These are phyloP conservation scores for Candida albicans DNA, from an alignment of 1,139 yeast species.

Conservation along the genomic window DNA sequence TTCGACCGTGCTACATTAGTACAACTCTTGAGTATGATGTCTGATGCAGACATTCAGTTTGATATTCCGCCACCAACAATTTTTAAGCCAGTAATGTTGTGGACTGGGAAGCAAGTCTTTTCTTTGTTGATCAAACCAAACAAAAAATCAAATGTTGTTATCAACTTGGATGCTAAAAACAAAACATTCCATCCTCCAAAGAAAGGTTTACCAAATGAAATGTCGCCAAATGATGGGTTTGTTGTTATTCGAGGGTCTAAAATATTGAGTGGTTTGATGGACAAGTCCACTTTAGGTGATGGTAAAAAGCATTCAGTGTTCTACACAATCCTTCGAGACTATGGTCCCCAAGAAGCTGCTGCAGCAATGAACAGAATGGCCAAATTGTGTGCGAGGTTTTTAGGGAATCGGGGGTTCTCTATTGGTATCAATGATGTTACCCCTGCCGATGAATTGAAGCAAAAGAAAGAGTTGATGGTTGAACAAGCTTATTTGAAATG, in stretches of 20 bases:
- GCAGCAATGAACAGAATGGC: constrained; percentile 98
- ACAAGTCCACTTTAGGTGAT: constrained; percentile 92
- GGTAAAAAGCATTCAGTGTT: constrained; percentile 98
- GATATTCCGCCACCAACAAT: constrained; percentile 96
- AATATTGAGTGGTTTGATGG: constrained; percentile 93
- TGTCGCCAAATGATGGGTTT: constrained; percentile 97
- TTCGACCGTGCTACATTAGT: constrained; percentile 84
- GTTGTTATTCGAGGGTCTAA: constrained; percentile 89
- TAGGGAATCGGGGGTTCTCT: constrained; percentile 95
- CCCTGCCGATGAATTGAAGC: constrained; percentile 77
- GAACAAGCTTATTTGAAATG: constrained; percentile 89
- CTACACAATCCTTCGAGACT: constrained; percentile 90
- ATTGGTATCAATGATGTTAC: constrained; percentile 98
- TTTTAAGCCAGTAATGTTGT: constrained; percentile 79
- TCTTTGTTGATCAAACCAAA: constrained; percentile 86
- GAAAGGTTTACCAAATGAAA: constrained; percentile 73
- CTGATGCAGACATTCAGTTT: constrained; percentile 83
- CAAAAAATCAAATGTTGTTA: constrained; percentile 68
- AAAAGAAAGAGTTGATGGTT: constrained; percentile 83
- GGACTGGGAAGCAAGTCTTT: constrained; percentile 98
- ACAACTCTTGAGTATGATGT: constrained; percentile 91
- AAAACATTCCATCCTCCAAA: constrained; percentile 79
- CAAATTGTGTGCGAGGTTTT: constrained; percentile 88
- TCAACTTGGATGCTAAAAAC: constrained; percentile 92
- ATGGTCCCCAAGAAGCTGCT: constrained; percentile 95